A percentile compares a stretch with the other conserved stretches of the same genome.
Conservation (phyloP, 129 eudicot genomes). For the Rutidosis leptorrhynchoides region DNA sequence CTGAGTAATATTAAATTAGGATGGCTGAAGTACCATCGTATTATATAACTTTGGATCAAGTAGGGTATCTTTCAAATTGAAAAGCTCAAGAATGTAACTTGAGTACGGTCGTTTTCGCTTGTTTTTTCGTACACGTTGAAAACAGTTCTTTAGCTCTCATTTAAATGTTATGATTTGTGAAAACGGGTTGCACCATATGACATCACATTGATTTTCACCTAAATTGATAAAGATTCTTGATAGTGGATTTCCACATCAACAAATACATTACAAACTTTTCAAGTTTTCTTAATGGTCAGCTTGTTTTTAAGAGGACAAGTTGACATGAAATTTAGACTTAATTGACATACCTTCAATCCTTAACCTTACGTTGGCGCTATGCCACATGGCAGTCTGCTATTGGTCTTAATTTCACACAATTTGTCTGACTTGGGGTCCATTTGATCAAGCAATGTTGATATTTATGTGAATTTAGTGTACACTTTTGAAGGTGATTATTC, state of each 20-base stretch:
- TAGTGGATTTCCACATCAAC: constrained; percentile 44
- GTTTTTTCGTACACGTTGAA: constrained; percentile 23
- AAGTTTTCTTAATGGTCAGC: constrained; percentile 22
- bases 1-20: too few relatives aligned
- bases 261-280: constrained; percentile 27
- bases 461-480: constrained; percentile 23
- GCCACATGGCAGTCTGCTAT: constrained; percentile 19
- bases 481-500: constrained; percentile 24
- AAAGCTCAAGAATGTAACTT: constrained; percentile 20
- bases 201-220: constrained; percentile 21
- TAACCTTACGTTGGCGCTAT: not conserved
- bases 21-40: too few relatives aligned
- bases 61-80: constrained; percentile 27
- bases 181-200: not conserved
- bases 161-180: constrained; percentile 5
- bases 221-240: constrained; percentile 12
- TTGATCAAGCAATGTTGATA: constrained; percentile 30
- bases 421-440: constrained; percentile 14
- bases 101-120: constrained; percentile 9
- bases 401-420: constrained; percentile 6
- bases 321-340: constrained; percentile 25
- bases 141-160: not conserved
- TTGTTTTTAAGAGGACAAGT: constrained; percentile 27
- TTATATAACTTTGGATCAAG: constrained; percentile 14
- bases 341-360: constrained; percentile 14